Base-by-base conservation (phyloP, 139 green algal species). In the Chlorella ohadii region DNA sequence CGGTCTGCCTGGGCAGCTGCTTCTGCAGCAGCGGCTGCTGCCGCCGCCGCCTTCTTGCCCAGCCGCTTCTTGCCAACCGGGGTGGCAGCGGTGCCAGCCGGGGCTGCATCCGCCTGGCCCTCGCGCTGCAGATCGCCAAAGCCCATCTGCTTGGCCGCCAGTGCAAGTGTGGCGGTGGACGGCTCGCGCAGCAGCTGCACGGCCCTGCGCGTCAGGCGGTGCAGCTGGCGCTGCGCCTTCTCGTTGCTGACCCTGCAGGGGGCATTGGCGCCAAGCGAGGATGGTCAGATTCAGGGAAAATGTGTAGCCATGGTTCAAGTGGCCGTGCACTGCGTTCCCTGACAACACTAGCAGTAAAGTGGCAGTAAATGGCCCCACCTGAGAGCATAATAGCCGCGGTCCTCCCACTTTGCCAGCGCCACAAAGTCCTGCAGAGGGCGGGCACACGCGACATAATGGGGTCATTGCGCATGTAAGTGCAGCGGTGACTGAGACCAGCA, bases 371-470 rank as follows among this genome's bases (percentile, higher is more conserved):
- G n/a, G n/a, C n/a, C 90, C 90, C 91, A 98, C 78, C 78, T 61
- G n/a, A 83, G 89, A 1, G 94, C 91, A 84, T 99, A 98, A 89
- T 96, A 98, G 51, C 96, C 95, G 16, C 95, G 89, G 90, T 99
- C 96, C 86, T 99, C 97, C 97, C 97, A 99, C 85, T 96, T 97
- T n/a, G 96, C 93, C 71, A 99, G 91, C 70, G 87, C 79, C 36
- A 98, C 95, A 92, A 99, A 98, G 88, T 99, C 97, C 63, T 92
- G 84, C 33, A 34, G 27, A 71, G 25, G 12, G 33, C 51, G 22
- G 6, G 44, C 51, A 59, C 51, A 59, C n/a, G n/a, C n/a, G n/a
- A n/a, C 2, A 59, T 4, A 59, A 59, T 22, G 3, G 51, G 51
- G 15, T 20, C 51, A 59, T 13, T 59, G 11, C 11, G 7, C 6